phyloP scores from a whole-genome alignment of 2,329 filamentous ascomycete species.

The Cladophialophora exuberans region DNA sequence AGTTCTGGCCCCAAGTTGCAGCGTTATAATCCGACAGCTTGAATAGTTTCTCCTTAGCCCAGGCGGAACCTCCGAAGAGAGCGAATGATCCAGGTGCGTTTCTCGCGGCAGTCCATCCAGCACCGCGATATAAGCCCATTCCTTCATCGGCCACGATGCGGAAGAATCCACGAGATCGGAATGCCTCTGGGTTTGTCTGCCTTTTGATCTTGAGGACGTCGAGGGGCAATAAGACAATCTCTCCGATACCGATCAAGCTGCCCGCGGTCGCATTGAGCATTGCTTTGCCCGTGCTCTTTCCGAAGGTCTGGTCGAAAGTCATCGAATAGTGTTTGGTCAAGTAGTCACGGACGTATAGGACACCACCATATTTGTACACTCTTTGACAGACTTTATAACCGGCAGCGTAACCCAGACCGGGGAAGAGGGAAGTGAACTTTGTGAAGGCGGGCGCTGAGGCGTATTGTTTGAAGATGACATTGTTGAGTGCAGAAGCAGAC shows the following conservation, averaged over 20 bases:
- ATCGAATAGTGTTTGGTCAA: constrained; percentile 77
- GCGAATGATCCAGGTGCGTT: constrained; percentile 98
- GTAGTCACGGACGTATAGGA: constrained; percentile 92
- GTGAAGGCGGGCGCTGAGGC: constrained; percentile 68
- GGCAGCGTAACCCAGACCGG: constrained; percentile 93
- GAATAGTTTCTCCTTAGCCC: constrained; percentile 96
- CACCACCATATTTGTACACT: constrained; percentile 98
- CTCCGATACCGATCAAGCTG: constrained; percentile 93
- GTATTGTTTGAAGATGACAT: constrained; percentile 91
- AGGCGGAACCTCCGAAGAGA: constrained; percentile 95
- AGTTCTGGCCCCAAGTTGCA: constrained; percentile 94
- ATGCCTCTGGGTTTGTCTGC: constrained; percentile 98
- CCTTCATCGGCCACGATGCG: constrained; percentile 92
- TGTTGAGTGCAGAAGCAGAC: constrained; percentile 70
- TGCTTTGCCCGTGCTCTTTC: constrained; percentile 96
- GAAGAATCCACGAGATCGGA: constrained; percentile 88
- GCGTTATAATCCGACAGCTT: constrained; percentile 91
- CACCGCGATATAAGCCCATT: constrained; percentile 92
- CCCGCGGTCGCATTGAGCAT: constrained; percentile 97
- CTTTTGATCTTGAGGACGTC: constrained; percentile 99
- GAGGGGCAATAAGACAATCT: constrained; percentile 91
- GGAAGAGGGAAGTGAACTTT: constrained; percentile 96
- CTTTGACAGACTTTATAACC: constrained; percentile 97
- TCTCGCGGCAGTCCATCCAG: constrained; percentile 70
- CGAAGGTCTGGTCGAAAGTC: constrained; percentile 86